A percentile compares a stretch with the other conserved stretches of the same genome.
Conservation (phyloP, 345 rosid species). For the Heritiera fomes region DNA sequence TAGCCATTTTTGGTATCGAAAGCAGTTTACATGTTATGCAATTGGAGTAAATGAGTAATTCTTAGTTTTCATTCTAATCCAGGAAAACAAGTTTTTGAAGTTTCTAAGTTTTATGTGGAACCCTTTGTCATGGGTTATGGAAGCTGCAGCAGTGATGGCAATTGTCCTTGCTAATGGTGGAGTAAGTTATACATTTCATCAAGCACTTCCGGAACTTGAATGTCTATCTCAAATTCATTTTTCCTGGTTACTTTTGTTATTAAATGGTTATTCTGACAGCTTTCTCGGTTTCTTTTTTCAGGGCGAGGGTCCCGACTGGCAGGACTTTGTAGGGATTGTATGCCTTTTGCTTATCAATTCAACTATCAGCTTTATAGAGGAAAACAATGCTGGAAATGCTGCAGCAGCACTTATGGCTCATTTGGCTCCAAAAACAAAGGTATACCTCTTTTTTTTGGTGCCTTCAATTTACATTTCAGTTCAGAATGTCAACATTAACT, state of each 20-base stretch:
- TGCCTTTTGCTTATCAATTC: conserved; percentile 84
- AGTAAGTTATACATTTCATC: conserved; percentile 43
- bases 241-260: neutral
- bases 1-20: neutral
- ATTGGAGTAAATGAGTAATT: conserved; percentile 6
- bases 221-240: neutral
- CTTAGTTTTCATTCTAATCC: conserved; percentile 17
- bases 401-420: conserved; percentile 91
- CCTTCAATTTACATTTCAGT: neutral
- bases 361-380: conserved; percentile 92
- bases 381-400: conserved; percentile 92
- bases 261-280: neutral
- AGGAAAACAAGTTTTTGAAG: conserved; percentile 90
- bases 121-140: conserved; percentile 99
- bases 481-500: neutral
- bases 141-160: conserved; percentile 96
- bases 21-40: neutral
- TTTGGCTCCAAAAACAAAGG: conserved; percentile 92
- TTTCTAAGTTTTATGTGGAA: conserved; percentile 97
- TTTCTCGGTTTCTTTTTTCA: conserved; percentile 38
- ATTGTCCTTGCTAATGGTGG: conserved; percentile 85
- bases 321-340: conserved; percentile 87
- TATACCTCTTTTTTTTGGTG: conserved; percentile 19
- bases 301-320: conserved; percentile 97
- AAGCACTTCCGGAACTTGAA: neutral